phyloP scores from a whole-genome alignment of 2,329 filamentous ascomycete species.

The Fusarium keratoplasticum region DNA sequence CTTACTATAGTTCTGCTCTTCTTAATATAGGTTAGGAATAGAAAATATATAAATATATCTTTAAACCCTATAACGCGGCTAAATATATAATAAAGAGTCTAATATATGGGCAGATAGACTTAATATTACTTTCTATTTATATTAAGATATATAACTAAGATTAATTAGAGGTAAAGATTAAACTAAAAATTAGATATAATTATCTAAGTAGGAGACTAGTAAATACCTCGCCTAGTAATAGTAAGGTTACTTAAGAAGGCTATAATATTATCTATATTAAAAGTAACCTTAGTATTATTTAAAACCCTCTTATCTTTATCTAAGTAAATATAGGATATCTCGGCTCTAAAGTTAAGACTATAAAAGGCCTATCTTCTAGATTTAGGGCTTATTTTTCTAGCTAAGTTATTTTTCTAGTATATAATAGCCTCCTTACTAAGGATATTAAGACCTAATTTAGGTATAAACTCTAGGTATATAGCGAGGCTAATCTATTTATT shows the following conservation, averaged over 20 bases:
- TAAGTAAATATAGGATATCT: neutral
- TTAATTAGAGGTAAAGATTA: neutral
- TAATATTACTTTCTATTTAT: neutral
- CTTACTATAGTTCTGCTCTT: too few relatives aligned
- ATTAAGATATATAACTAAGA: neutral
- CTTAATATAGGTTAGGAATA: too few relatives aligned
- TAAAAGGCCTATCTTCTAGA: conserved; percentile 2
- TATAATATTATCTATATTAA: conserved; percentile 2
- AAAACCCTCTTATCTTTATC: neutral
- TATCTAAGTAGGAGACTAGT: neutral
- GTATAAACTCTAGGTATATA: neutral
- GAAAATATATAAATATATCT: too few relatives aligned
- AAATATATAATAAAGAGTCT: neutral
- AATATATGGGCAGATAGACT: neutral
- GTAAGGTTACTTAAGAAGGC: neutral
- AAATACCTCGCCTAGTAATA: neutral
- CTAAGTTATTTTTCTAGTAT: conserved; percentile 1
- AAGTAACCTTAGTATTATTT: neutral
- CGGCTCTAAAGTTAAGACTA: neutral
- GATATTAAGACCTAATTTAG: neutral
- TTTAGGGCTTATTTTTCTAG: neutral
- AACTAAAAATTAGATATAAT: neutral
- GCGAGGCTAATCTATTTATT: neutral
- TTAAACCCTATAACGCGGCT: too few relatives aligned
- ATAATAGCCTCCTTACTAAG: neutral